Percentiles rank a stretch among this genome's conserved stretches.
phyloP scores from a whole-genome alignment of 1,284 basidiomycete genomes.

The Cutaneotrichosporon mucoides region DNA sequence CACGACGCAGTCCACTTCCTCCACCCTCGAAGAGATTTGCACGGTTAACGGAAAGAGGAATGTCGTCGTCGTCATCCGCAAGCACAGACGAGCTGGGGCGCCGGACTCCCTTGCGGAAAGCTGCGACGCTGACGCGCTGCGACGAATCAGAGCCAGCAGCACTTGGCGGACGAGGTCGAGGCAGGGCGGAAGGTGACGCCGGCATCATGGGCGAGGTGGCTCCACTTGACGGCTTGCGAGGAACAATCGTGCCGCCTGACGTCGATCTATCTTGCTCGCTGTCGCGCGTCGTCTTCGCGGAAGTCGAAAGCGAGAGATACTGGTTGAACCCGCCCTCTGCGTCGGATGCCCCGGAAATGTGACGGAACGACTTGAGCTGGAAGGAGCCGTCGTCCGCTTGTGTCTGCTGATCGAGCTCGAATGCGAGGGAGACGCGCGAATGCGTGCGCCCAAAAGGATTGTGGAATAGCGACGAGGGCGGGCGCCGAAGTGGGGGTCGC shows the following conservation, averaged over 20 bases:
- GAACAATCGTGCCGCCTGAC: neutral
- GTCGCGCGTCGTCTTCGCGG: too few species aligned
- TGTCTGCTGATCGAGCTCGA: conserved; percentile 22
- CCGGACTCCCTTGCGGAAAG: conserved; percentile 38
- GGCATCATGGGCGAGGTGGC: neutral
- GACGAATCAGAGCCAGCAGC: conserved; percentile 28
- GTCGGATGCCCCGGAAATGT: conserved; percentile 36
- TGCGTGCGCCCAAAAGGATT: conserved; percentile 35
- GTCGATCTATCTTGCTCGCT: neutral
- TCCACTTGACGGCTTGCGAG: neutral
- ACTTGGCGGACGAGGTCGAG: conserved; percentile 31
- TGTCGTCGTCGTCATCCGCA: conserved; percentile 35
- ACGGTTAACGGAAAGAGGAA: conserved; percentile 31
- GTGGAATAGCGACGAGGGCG: conserved; percentile 35
- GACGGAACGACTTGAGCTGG: conserved; percentile 45
- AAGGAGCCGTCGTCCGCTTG: conserved; percentile 39
- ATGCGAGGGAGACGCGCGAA: conserved; percentile 29
- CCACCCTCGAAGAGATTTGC: conserved; percentile 1
- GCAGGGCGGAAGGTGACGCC: conserved; percentile 1
- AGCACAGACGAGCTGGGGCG: conserved; percentile 27
- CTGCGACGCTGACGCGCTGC: conserved; percentile 34
- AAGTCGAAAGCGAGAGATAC: neutral
- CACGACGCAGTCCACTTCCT: neutral
- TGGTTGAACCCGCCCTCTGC: conserved; percentile 12
- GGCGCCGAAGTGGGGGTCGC: conserved; percentile 22